Conservation (phyloP, 2,329 filamentous ascomycete species). For the Pseudodiploospora longispora region DNA sequence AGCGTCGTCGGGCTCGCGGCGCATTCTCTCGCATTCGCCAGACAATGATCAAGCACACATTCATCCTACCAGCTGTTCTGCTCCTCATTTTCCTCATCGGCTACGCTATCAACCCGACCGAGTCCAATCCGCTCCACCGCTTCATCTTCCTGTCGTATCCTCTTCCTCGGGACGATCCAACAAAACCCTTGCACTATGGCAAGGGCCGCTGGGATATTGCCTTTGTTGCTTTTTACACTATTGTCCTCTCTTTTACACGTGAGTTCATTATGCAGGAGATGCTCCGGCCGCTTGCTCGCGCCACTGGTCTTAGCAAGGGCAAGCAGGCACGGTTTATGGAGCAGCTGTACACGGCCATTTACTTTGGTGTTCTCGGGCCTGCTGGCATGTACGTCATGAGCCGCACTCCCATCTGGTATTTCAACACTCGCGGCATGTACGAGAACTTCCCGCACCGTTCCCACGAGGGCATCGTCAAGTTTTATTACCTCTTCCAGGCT, state of each 20-base stretch:
- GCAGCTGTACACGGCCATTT: conserved; percentile 87
- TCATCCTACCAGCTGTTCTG: conserved; percentile 59
- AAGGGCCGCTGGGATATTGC: conserved; percentile 83
- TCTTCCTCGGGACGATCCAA: conserved; percentile 41
- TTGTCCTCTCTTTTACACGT: conserved; percentile 86
- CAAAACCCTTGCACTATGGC: conserved; percentile 61
- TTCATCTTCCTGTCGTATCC: conserved; percentile 90
- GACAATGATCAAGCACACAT: conserved; percentile 53
- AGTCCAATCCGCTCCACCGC: conserved; percentile 68
- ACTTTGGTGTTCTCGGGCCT: conserved; percentile 77
- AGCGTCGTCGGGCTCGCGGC: conserved; percentile 48
- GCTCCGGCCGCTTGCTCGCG: conserved; percentile 66
- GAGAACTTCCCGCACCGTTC: conserved; percentile 77
- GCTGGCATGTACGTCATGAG: conserved; percentile 87
- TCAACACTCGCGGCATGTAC: conserved; percentile 87
- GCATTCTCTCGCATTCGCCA: conserved; percentile 40
- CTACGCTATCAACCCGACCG: conserved; percentile 68
- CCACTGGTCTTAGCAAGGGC: conserved; percentile 60
- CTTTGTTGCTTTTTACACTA: conserved; percentile 81
- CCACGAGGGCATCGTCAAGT: conserved; percentile 78
- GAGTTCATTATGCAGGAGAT: conserved; percentile 94
- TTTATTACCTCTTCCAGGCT: conserved; percentile 91
- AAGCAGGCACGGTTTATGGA: conserved; percentile 95
- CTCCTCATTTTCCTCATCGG: conserved; percentile 53
- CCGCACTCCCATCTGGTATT: conserved; percentile 89